Base-by-base conservation (phyloP, 805 yeast species). In the Yamadazyma tumulicola region DNA sequence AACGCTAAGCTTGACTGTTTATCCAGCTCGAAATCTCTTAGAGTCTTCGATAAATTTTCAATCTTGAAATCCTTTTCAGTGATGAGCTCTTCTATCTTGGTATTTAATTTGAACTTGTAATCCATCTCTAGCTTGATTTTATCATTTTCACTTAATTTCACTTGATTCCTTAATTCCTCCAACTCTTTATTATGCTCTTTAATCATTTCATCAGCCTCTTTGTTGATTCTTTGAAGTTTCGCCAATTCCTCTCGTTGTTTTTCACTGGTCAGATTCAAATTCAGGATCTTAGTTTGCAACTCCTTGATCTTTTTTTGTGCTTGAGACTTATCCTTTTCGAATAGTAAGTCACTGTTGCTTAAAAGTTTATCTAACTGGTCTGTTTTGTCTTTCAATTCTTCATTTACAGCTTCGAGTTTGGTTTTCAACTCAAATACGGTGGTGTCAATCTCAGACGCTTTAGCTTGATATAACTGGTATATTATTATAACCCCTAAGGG, bases 381-480 rank as follows among this genome's bases (percentile, higher is more conserved):
- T 6, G 28, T 22, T 21, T 39, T 38, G 3, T 26, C 32, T 13
- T 33, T 24, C 22, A 43, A 21, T 13, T 41, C 37, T 4, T 26
- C 13, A 16, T 32, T 31, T 17, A 45, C 7, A 2, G 25, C 23
- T 7, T 34, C 33, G 13, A 47, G 36, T 20, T 42, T 33, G 11
- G 37, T 30, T 4, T 39, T 33, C 26, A 47, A 29, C 15, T 43
- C 48, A 17, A 18, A 34, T 17, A 32, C 18, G 19, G 35, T 23
- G 9, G 31, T 17, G 13, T 45, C 47, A 23, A 40, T 28, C 23
- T 51, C 50, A 10, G 43, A 36, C 5, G 30, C 38, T 37, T 48
- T 51, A 20, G 42, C 37, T 25, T 48, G 46, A 34, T 47, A 49
- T 32, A 49, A 32, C 33, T 51, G 52, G 38, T 36, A 50, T 12